Evolutionary conservation across 495 filamentous ascomycete genomes (phyloP).

Genomic region (Xylaria flabelliformis): DNA sequence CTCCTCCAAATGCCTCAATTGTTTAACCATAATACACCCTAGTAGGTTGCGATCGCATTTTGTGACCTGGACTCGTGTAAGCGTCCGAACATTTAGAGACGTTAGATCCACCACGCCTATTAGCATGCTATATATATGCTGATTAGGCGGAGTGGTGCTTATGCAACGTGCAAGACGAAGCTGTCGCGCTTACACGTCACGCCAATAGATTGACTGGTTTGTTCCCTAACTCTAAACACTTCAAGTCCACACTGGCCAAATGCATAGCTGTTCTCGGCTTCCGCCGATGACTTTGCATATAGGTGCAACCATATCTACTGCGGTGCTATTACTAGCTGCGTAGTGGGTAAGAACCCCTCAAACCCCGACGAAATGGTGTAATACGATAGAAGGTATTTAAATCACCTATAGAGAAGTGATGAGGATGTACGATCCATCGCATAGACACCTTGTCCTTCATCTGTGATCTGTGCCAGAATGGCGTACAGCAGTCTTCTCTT

Average conservation of each 20-base stretch:
- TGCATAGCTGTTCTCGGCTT: background rate
- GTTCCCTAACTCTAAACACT: background rate
- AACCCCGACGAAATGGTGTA: background rate
- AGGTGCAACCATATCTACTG: background rate
- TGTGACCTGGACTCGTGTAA: background rate
- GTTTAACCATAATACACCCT: background rate
- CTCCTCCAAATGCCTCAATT: background rate
- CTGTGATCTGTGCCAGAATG: background rate
- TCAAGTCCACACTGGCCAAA: background rate
- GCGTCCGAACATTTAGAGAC: background rate
- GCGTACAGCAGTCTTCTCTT: background rate
- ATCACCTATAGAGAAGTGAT: background rate
- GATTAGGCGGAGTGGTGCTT: background rate
- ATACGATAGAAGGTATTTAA: background rate
- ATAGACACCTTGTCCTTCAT: background rate
- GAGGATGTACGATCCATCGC: background rate
- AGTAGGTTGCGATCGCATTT: background rate
- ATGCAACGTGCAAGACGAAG: background rate
- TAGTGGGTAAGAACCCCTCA: background rate
- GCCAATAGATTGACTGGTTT: background rate
- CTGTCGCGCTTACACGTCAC: background rate
- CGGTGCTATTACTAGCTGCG: background rate
- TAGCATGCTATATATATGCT: background rate
- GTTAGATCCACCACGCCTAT: background rate
- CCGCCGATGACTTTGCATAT: background rate